Evolutionary conservation across 2,329 filamentous ascomycete species (phyloP).

Genomic region (Aureobasidium sp.): DNA sequence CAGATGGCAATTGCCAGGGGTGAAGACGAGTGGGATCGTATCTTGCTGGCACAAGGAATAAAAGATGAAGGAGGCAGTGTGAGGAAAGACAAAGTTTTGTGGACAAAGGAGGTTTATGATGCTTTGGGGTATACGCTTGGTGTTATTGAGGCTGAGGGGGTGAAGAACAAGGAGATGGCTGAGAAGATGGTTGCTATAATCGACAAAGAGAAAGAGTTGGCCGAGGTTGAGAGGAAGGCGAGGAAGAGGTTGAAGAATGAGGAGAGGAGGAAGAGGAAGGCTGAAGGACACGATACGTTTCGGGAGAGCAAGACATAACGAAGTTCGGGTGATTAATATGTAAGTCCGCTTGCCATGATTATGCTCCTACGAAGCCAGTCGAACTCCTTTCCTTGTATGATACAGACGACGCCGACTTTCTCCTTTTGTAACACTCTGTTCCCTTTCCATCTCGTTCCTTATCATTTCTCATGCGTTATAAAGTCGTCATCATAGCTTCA

Average conservation of each 20-base stretch:
- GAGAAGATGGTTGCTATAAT: slow-evolving; percentile 40
- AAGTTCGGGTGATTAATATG: background rate
- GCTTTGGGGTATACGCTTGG: slow-evolving; percentile 14
- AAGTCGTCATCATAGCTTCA: background rate
- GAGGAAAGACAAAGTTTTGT: slow-evolving; percentile 19
- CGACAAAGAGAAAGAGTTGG: slow-evolving; percentile 39
- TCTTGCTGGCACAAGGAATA: slow-evolving; percentile 26
- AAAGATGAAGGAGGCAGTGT: slow-evolving; percentile 13
- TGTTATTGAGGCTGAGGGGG: slow-evolving; percentile 11
- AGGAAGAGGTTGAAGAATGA: slow-evolving; percentile 15
- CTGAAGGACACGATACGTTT: background rate
- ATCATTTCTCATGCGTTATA: background rate
- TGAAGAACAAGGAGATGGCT: slow-evolving; percentile 28
- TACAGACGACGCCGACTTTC: background rate
- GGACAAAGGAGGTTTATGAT: slow-evolving; percentile 25
- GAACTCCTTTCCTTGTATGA: background rate
- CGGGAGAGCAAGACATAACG: background rate
- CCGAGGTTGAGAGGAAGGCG: slow-evolving; percentile 29
- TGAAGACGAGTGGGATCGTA: slow-evolving; percentile 44
- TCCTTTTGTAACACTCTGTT: background rate
- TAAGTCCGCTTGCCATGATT: background rate
- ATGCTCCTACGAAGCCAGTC: background rate
- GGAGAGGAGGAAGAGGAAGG: slow-evolving; percentile 13
- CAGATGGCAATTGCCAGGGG: slow-evolving; percentile 31
- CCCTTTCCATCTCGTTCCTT: background rate